A percentile compares a stretch with the other conserved stretches of the same genome.
phyloP scores from a whole-genome alignment of 2,329 filamentous ascomycete genomes.

The Raffaelea ambrosiae region DNA sequence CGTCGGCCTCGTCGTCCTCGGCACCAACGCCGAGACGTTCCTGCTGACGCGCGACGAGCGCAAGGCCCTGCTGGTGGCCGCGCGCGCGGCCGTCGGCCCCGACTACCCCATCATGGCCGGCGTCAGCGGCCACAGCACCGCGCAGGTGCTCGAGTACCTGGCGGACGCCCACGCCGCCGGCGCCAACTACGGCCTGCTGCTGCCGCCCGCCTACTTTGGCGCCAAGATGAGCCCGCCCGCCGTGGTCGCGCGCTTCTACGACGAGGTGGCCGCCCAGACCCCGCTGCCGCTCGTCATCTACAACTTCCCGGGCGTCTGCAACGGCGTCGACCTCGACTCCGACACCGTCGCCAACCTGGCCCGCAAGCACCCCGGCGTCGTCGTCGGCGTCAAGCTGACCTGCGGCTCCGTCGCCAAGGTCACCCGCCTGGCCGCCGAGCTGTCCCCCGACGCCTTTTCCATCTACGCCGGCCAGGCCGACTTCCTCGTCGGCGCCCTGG shows the following conservation, averaged over 20 bases:
- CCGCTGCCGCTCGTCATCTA: constrained; percentile 54
- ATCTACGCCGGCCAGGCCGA: constrained; percentile 67
- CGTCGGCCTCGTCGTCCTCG: constrained; percentile 22
- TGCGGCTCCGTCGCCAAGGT: constrained; percentile 68
- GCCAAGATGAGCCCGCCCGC: constrained; percentile 45
- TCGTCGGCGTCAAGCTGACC: constrained; percentile 34
- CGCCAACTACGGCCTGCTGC: constrained; percentile 52
- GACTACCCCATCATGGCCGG: constrained; percentile 54
- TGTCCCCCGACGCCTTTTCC: constrained; percentile 50
- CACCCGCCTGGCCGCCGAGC: constrained; percentile 44
- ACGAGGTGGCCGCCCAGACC: constrained; percentile 42
- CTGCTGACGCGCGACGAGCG: constrained; percentile 24
- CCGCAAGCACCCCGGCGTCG: constrained; percentile 11
- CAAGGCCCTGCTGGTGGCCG: constrained; percentile 41
- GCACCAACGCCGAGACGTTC: constrained; percentile 26
- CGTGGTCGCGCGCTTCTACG: constrained; percentile 52
- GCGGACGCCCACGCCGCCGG: constrained; percentile 50
- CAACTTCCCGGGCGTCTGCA: constrained; percentile 62
- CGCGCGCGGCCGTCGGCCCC: constrained; percentile 42
- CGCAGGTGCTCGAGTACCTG: constrained; percentile 52
- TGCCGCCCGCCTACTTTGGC: constrained; percentile 58
- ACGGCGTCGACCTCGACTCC: constrained; percentile 60
- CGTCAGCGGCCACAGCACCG: constrained; percentile 55
- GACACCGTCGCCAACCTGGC: constrained; percentile 49
- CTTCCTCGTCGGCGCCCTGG: constrained; percentile 53